Evolutionary conservation across 495 filamentous ascomycete genomes (phyloP), one percentile per base, ranked within the genome.

Genomic region (Apiosordaria backusii): DNA sequence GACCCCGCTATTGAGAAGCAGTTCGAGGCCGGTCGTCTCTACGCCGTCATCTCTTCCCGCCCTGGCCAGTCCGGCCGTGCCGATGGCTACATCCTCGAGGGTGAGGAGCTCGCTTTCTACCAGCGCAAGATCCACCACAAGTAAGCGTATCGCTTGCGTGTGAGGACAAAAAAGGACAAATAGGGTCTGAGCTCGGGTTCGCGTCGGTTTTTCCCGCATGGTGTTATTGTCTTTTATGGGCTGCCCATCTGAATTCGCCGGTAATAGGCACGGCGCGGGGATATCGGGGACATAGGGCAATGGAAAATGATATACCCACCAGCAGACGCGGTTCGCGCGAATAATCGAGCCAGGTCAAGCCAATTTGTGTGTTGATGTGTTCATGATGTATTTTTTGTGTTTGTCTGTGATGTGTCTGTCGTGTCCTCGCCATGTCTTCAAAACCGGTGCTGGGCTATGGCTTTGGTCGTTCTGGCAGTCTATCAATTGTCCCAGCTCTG

Each of bases 91-190:
- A 90, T 99, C 79, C 86, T 99, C 67, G 95, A 99, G 89, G 95
- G 95, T 72, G 95, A 99, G 76, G 95, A 99, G 88, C 84, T 99
- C 72, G 90, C 91, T 80, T 99, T 99, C 91, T 99, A 99, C 91
- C 92, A 95, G 88, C 88, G 88, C 83, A 93, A 91, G 80, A 90
- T 98, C 82, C 89, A 94, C 82, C 88, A 94, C 88, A 97, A 95
- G 88, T 98, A 97, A 86, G 50, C 67, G 64, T 52, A 50, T 63
- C 52, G 52, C 52, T 55, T 55, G n/a, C 52, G 52, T 55, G 52
- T 19, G n/a, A 23, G n/a, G 52, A 55, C 22, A 50, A 54, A 60
- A 60, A 65, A 63, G 62, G 35, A 58, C 63, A 27, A 54, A 61
- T 65, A 63, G 25, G 63, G 67, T 22, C 63, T 62, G 23, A 60